phyloP scores from a whole-genome alignment of 2,329 filamentous ascomycete species.

The Tolypocladium ophioglossoides region DNA sequence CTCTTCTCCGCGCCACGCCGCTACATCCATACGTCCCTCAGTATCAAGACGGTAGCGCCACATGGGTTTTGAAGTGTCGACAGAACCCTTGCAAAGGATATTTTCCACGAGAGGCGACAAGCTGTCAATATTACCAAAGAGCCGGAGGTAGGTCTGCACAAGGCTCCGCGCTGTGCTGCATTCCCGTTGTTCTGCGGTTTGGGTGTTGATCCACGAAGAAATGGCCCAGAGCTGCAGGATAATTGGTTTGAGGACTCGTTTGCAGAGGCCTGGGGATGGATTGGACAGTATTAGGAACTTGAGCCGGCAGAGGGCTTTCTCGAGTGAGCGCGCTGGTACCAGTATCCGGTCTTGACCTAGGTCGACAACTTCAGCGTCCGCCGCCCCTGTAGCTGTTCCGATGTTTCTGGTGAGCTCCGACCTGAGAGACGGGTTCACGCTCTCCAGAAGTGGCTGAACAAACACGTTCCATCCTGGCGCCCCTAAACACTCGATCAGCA shows the following conservation, averaged over 20 bases:
- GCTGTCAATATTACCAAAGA: constrained; percentile 41
- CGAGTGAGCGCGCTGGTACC: constrained; percentile 36
- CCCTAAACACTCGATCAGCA: constrained; percentile 21
- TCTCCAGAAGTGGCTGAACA: constrained; percentile 43
- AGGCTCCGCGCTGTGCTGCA: constrained; percentile 37
- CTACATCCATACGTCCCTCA: constrained; percentile 42
- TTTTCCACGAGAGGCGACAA: constrained; percentile 39
- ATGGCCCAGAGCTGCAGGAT: constrained; percentile 54
- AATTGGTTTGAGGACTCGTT: constrained; percentile 47
- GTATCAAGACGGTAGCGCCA: constrained; percentile 44
- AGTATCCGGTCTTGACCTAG: constrained; percentile 32
- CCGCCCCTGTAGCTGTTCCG: constrained; percentile 9
- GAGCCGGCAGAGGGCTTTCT: constrained; percentile 42
- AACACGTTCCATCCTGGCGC: constrained; percentile 52
- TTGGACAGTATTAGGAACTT: constrained; percentile 48
- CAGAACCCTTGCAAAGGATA: constrained; percentile 43
- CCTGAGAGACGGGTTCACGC: constrained; percentile 34
- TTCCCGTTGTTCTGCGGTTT: constrained; percentile 25
- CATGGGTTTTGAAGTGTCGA: constrained; percentile 13
- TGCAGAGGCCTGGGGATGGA: constrained; percentile 55
- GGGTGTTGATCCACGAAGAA: constrained; percentile 34
- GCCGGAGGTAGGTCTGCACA: constrained; percentile 45
- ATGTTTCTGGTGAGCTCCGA: not conserved
- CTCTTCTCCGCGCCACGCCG: constrained; percentile 16
- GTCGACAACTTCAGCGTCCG: constrained; percentile 32